Evolutionary conservation across 805 yeast genomes (phyloP).

Genomic region (Metschnikowia chrysomelidarum): DNA sequence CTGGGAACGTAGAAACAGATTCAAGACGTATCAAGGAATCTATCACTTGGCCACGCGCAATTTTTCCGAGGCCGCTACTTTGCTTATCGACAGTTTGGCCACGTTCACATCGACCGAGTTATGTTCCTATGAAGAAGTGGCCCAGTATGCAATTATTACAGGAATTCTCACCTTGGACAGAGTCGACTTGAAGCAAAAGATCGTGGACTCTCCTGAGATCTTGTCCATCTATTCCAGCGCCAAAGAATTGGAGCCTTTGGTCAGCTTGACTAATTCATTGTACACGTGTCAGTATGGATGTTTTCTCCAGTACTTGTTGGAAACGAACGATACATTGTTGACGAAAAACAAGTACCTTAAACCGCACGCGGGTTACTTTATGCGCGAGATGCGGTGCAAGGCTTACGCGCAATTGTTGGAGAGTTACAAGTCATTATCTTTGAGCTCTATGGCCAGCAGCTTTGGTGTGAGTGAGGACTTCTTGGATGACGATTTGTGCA

Average conservation of each 20-base stretch:
- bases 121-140: slow-evolving; percentile 85
- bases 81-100: slow-evolving; percentile 87
- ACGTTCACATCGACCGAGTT: slow-evolving; percentile 94
- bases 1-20: slow-evolving; percentile 97
- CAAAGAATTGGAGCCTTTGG: slow-evolving; percentile 72
- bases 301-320: slow-evolving; percentile 73
- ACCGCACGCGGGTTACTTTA: slow-evolving; percentile 77
- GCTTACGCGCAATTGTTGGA: slow-evolving; percentile 93
- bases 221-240: slow-evolving; percentile 74
- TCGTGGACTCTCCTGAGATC: slow-evolving; percentile 93
- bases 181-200: slow-evolving; percentile 75
- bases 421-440: slow-evolving; percentile 85
- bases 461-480: slow-evolving; percentile 89
- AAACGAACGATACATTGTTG: slow-evolving; percentile 72
- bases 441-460: slow-evolving; percentile 90
- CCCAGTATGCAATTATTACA: slow-evolving; percentile 82
- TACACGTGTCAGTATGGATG: slow-evolving; percentile 85
- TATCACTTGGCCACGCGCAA: slow-evolving; percentile 81
- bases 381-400: slow-evolving; percentile 91
- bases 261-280: slow-evolving; percentile 78
- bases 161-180: slow-evolving; percentile 83
- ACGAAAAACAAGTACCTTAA: slow-evolving; percentile 61
- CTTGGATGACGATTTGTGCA: slow-evolving; percentile 82
- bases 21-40: slow-evolving; percentile 87
- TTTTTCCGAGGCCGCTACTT: slow-evolving; percentile 78